phyloP scores from a whole-genome alignment of 192 early-diverging fungal species.

The Entophlyctis luteolus region DNA sequence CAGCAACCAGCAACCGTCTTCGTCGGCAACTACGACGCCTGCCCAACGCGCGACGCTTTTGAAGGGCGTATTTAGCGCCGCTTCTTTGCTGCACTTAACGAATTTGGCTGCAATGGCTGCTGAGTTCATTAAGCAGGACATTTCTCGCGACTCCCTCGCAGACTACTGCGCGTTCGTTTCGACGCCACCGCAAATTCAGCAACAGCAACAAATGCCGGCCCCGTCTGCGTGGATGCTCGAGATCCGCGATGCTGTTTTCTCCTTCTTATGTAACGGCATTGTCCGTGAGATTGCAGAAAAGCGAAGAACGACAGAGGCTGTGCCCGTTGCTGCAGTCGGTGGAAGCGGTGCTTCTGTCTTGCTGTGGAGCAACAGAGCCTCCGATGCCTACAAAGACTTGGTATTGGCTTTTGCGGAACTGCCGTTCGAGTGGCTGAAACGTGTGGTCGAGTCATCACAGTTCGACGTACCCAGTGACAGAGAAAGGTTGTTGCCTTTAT shows the following conservation, averaged over 20 bases:
- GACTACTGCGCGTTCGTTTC: constrained; percentile 49
- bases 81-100: constrained; percentile 46
- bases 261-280: constrained; percentile 48
- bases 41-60: constrained; percentile 36
- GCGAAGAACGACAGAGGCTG: too few species aligned
- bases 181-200: neutral
- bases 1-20: too few species aligned
- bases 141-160: constrained; percentile 35
- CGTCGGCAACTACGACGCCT: neutral
- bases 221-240: constrained; percentile 39
- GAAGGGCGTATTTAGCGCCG: constrained; percentile 44
- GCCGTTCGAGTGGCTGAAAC: constrained; percentile 64
- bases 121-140: constrained; percentile 46
- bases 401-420: constrained; percentile 50
- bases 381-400: constrained; percentile 48
- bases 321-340: too few species aligned
- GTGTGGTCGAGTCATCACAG: constrained; percentile 48
- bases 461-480: constrained; percentile 58
- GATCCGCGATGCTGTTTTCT: constrained; percentile 47
- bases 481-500: constrained; percentile 45
- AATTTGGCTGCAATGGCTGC: constrained; percentile 40
- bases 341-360: too few species aligned
- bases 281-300: constrained; percentile 45
- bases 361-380: constrained; percentile 50
- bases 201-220: neutral